phyloP scores from a whole-genome alignment of 306 rosid species.

The Quercus engelmannii region DNA sequence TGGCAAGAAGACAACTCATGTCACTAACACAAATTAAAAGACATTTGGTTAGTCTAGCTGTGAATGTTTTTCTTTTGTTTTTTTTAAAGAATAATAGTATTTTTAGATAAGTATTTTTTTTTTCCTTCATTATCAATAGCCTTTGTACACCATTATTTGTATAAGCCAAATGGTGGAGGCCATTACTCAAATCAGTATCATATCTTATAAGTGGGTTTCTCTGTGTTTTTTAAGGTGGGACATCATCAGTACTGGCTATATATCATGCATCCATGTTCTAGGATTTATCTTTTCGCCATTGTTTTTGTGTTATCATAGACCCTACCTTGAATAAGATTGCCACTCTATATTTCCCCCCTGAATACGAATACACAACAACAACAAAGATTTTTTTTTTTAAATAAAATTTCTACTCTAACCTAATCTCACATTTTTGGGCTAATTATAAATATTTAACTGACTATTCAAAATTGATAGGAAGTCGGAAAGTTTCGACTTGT shows the following conservation, averaged over 20 bases:
- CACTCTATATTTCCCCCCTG: too few species aligned
- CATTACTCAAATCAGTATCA: constrained; percentile 23
- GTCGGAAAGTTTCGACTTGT: too few species aligned
- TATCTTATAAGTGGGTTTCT: constrained; percentile 22
- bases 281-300: neutral
- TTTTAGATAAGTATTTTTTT: neutral
- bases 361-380: too few species aligned
- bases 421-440: too few species aligned
- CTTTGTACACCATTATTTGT: constrained; percentile 6
- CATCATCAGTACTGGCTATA: constrained; percentile 3
- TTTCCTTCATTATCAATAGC: neutral
- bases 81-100: neutral
- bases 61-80: constrained; percentile 33
- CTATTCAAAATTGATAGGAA: too few species aligned
- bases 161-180: constrained; percentile 22
- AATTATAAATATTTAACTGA: too few species aligned
- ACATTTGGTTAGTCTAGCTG: constrained; percentile 51
- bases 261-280: constrained; percentile 37
- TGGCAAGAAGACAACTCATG: constrained; percentile 45
- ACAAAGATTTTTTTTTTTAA: too few species aligned
- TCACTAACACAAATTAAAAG: constrained; percentile 52
- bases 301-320: neutral
- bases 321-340: neutral
- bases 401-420: too few species aligned
- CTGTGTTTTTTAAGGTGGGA: constrained; percentile 9